Evolutionary conservation across 192 early-diverging fungal species (phyloP), one percentile per base, ranked within the genome.

Genomic region (Linnemannia schmuckeri): DNA sequence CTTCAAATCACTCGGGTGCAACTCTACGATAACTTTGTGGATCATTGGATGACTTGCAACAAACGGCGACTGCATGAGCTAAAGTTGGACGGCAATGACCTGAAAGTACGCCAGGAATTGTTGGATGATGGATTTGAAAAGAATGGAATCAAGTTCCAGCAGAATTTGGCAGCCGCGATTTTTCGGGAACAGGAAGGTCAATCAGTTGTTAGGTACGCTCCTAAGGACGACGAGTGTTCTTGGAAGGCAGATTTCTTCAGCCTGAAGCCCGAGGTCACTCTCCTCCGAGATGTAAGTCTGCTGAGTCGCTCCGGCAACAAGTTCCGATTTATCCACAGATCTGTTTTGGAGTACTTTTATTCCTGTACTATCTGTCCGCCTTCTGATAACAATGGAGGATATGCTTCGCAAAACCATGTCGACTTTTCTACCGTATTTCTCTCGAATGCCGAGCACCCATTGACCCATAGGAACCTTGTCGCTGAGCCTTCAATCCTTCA

Each of bases 291-390:
- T 33, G 15, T 47, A 24, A 30, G 73, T 74, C 41, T 42, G 3
- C 8, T 42, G 41, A 72, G 42, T 46, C 38, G 38, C 18, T 2
- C 71, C 42, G 20, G 12, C 42, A 3, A 5, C 10, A 38, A 15
- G 38, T 73, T 9, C 22, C 27, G 9, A 41, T 73, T 73, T 38
- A 4, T 41, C 20, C 71, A 73, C 44, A 15, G 71, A 44, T 73
- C 71, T 3, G 44, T 73, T 30, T 41, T 73, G 38, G 71, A 73
- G 71, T 73, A 42, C 42, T 46, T 73, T 17, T 73, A 73, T 18
- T 73, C 41, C 8, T 42, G 41, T 8, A 42, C 41, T 3, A 42
- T 42, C 41, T 42, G 8, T 42, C 41, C 8, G 41, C 41, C 41
- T n/a, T n/a, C n/a, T n/a, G 41, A 42, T 42, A 3, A 42, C 4